Evolutionary conservation across 768 basidiomycete genomes (phyloP).

Genomic region (Boletus bicolor): DNA sequence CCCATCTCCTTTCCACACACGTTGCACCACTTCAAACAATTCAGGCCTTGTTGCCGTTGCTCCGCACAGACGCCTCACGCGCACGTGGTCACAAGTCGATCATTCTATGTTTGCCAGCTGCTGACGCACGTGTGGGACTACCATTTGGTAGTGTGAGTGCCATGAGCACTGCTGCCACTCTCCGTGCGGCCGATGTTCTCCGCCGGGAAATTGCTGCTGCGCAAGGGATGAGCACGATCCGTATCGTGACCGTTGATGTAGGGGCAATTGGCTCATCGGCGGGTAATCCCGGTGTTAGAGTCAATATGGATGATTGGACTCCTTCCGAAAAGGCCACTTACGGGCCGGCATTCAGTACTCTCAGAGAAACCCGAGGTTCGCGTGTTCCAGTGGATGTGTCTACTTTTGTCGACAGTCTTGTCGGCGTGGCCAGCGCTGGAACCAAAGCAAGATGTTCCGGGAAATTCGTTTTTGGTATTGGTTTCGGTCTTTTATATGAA

Average conservation of each 20-base stretch:
- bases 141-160: constrained; percentile 62
- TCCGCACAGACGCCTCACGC: constrained; percentile 64
- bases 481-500: constrained; percentile 39
- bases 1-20: constrained; percentile 72
- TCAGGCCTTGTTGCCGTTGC: constrained; percentile 71
- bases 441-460: constrained; percentile 36
- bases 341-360: constrained; percentile 61
- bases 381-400: constrained; percentile 56
- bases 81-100: constrained; percentile 46
- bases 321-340: constrained; percentile 71
- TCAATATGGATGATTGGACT: constrained; percentile 69
- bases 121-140: constrained; percentile 70
- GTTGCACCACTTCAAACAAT: constrained; percentile 74
- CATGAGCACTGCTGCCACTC: constrained; percentile 73
- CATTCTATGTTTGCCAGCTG: constrained; percentile 72
- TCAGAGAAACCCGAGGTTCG: constrained; percentile 39
- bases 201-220: constrained; percentile 70
- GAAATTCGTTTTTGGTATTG: constrained; percentile 42
- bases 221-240: constrained; percentile 51
- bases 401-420: constrained; percentile 56
- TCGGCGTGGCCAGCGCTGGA: constrained; percentile 59
- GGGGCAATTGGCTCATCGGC: constrained; percentile 44
- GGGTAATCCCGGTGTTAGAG: constrained; percentile 34
- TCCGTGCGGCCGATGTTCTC: constrained; percentile 69
- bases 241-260: constrained; percentile 71